A percentile compares a stretch with the other conserved stretches of the same genome.
These are phyloP conservation scores for Tubosaeta sp. DNA, from an alignment of 768 basidiomycete genomes.

Conservation along the genomic window DNA sequence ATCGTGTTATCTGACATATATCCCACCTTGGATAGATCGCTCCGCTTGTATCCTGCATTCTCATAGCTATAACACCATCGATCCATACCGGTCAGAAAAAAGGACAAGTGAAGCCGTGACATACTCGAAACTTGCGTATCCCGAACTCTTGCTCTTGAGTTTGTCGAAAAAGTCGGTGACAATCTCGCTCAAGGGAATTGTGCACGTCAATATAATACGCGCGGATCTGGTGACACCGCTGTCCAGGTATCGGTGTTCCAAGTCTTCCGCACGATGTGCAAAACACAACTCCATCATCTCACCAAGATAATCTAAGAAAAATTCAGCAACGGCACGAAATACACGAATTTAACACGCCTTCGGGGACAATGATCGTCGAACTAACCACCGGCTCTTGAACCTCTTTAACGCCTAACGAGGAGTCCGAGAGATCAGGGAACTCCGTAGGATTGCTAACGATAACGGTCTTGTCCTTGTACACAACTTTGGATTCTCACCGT, in stretches of 20 bases:
- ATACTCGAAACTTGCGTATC: conserved; percentile 89
- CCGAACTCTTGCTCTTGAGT: conserved; percentile 88
- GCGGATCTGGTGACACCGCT: conserved; percentile 35
- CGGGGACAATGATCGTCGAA: conserved; percentile 91
- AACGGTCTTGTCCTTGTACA: conserved; percentile 60
- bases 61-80: conserved; percentile 67
- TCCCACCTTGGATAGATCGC: conserved; percentile 76
- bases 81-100: neutral
- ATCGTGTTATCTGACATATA: neutral
- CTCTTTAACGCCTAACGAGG: conserved; percentile 55
- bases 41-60: conserved; percentile 81
- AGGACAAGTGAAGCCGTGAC: conserved; percentile 23
- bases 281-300: conserved; percentile 96
- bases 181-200: conserved; percentile 86
- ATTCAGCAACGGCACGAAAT: neutral
- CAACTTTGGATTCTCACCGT: conserved; percentile 43
- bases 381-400: conserved; percentile 92
- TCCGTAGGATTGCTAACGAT: conserved; percentile 90
- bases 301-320: conserved; percentile 74
- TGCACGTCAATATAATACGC: conserved; percentile 77
- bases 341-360: conserved; percentile 49
- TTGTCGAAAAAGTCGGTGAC: conserved; percentile 95
- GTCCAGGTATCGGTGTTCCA: conserved; percentile 85
- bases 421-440: conserved; percentile 81
- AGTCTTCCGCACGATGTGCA: conserved; percentile 73